Percentiles rank a stretch among this genome's conserved stretches.
phyloP scores from a whole-genome alignment of 2,329 filamentous ascomycete species.

The Tolypocladium amazonense region DNA sequence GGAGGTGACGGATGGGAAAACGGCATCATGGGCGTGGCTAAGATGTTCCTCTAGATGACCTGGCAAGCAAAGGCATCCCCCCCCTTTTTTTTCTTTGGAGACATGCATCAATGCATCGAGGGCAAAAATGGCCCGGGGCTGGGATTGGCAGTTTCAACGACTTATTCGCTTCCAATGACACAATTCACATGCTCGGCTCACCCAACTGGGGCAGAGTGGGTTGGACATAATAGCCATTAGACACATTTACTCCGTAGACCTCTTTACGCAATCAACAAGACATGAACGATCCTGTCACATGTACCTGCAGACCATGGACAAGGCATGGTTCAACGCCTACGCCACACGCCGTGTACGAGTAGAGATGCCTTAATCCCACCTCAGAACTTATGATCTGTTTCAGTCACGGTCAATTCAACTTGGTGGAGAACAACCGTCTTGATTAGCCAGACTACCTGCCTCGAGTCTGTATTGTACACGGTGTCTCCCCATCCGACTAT shows the following conservation, averaged over 20 bases:
- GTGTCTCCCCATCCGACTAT: too few relatives aligned
- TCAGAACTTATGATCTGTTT: too few relatives aligned
- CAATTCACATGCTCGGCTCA: background rate
- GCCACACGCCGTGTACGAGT: too few relatives aligned
- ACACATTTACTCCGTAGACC: background rate
- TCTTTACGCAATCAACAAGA: background rate
- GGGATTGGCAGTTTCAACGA: background rate
- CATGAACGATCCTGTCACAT: background rate
- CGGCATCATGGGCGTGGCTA: conserved; percentile 26
- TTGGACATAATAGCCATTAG: background rate
- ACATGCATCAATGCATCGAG: background rate
- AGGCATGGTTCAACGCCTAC: too few relatives aligned
- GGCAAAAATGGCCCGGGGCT: background rate
- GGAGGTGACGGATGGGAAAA: conserved; percentile 21
- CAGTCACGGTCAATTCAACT: too few relatives aligned
- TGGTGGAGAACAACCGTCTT: too few relatives aligned
- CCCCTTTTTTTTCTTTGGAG: background rate
- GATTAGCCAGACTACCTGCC: too few relatives aligned
- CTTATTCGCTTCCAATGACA: background rate
- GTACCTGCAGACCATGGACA: background rate
- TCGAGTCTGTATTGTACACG: too few relatives aligned
- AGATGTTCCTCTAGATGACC: conserved; percentile 21
- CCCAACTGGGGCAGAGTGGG: background rate
- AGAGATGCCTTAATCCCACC: too few relatives aligned
- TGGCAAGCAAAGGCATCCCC: background rate